Percentiles rank a stretch among this genome's conserved stretches.
These are phyloP conservation scores for Fusarium albidum DNA, from an alignment of 2,329 filamentous ascomycete species.

Conservation along the genomic window DNA sequence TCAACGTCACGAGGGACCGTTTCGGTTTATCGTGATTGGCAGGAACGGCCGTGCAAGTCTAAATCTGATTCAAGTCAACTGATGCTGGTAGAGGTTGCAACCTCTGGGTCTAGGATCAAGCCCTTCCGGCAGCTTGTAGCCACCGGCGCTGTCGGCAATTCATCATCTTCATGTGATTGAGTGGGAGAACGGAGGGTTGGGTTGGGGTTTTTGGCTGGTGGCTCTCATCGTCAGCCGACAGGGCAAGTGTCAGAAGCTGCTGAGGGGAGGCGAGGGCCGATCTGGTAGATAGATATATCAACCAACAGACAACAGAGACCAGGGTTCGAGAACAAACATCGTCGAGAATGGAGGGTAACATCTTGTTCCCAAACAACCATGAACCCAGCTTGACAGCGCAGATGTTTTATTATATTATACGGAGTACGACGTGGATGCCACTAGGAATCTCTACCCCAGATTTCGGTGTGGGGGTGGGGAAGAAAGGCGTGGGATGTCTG, in stretches of 20 bases:
- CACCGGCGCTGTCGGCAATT: slow-evolving; percentile 7
- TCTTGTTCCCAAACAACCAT: slow-evolving; percentile 11
- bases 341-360: slow-evolving; percentile 13
- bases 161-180: slow-evolving; percentile 18
- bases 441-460: slow-evolving; percentile 34
- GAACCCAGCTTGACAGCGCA: slow-evolving; percentile 18
- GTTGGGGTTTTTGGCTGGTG: no score
- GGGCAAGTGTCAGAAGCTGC: slow-evolving; percentile 3
- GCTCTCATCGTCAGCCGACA: slow-evolving; percentile 1
- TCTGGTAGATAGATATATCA: slow-evolving; percentile 1
- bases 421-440: slow-evolving; percentile 19
- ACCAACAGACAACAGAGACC: slow-evolving; percentile 10
- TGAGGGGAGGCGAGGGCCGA: slow-evolving; percentile 3
- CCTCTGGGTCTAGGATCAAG: slow-evolving; percentile 1
- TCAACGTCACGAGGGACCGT: not conserved
- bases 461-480: slow-evolving; percentile 39
- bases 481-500: slow-evolving; percentile 29
- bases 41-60: not conserved
- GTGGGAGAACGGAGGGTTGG: slow-evolving; percentile 11
- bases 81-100: not conserved
- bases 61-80: not conserved
- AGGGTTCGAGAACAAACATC: slow-evolving; percentile 3
- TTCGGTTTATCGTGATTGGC: not conserved
- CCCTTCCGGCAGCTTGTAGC: slow-evolving; percentile 8
- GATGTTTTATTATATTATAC: slow-evolving; percentile 24